phyloP scores from a whole-genome alignment of 768 basidiomycete genomes.

The Lactarius quietus region DNA sequence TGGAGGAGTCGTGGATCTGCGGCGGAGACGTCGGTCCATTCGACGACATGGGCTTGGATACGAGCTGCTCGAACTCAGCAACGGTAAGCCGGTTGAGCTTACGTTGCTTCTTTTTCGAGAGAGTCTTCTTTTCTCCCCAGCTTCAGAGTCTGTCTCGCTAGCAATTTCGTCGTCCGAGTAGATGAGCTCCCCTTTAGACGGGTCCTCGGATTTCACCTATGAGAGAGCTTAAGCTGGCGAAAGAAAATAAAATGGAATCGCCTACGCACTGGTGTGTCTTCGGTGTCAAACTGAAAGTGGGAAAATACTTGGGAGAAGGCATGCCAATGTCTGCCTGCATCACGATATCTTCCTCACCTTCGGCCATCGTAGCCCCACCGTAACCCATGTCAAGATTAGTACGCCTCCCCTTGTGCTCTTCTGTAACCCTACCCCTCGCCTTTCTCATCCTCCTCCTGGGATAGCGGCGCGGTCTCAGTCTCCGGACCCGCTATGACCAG shows the following conservation, averaged over 20 bases:
- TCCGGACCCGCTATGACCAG: too few species aligned
- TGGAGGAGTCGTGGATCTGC: constrained; percentile 90
- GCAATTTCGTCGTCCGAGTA: constrained; percentile 97
- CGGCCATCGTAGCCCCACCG: too few species aligned
- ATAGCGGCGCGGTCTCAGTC: too few species aligned
- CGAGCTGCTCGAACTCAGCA: constrained; percentile 94
- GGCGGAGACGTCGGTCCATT: constrained; percentile 98
- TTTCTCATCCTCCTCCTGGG: too few species aligned
- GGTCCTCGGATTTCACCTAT: constrained; percentile 35
- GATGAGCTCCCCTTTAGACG: constrained; percentile 85
- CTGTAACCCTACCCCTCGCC: too few species aligned
- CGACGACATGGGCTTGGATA: constrained; percentile 95
- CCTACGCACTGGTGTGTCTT: constrained; percentile 53
- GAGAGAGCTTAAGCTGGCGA: not conserved
- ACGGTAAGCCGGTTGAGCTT: constrained; percentile 88
- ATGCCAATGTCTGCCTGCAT: too few species aligned
- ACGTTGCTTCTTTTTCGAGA: constrained; percentile 93
- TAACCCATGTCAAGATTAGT: too few species aligned
- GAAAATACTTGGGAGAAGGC: constrained; percentile 93
- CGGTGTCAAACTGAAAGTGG: constrained; percentile 76
- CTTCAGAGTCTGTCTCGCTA: constrained; percentile 71
- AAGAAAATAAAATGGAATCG: not conserved
- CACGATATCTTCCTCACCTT: too few species aligned
- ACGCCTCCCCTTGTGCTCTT: too few species aligned
- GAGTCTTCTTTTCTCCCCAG: constrained; percentile 66